A percentile compares a stretch with the other conserved stretches of the same genome.
These are phyloP conservation scores for Dryas drummondii DNA, from an alignment of 306 rosid genomes.

Conservation along the genomic window DNA sequence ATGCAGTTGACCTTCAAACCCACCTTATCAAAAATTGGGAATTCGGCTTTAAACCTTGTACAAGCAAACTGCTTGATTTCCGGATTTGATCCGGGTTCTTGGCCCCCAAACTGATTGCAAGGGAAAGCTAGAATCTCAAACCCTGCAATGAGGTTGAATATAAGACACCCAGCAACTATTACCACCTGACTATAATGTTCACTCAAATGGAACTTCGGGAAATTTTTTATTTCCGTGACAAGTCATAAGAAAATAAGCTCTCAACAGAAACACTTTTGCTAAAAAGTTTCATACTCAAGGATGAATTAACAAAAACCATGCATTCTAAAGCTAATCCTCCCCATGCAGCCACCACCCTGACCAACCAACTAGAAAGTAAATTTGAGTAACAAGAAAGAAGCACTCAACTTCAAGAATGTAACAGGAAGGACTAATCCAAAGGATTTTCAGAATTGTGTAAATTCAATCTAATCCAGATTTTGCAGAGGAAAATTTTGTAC, in stretches of 20 bases:
- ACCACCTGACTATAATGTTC: constrained; percentile 3
- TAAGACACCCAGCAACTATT: constrained; percentile 10
- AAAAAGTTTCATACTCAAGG: not conserved
- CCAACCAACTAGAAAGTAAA: constrained; percentile 1
- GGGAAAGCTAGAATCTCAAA: constrained; percentile 95
- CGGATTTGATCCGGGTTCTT: constrained; percentile 93
- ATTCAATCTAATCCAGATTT: not conserved
- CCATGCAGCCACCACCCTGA: not conserved
- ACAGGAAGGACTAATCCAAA: not conserved
- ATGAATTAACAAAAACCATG: not conserved
- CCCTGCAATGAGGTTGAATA: constrained; percentile 50
- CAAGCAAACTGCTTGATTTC: constrained; percentile 96
- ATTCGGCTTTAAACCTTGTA: constrained; percentile 91
- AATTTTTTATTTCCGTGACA: not conserved
- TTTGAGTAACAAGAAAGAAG: not conserved
- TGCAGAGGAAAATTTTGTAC: not conserved
- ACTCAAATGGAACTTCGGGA: not conserved
- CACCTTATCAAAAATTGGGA: constrained; percentile 96
- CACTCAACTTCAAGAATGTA: not conserved
- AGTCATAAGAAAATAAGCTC: not conserved
- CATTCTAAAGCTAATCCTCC: not conserved
- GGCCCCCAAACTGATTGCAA: constrained; percentile 97
- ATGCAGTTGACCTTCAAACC: constrained; percentile 8
- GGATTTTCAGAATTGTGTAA: not conserved
- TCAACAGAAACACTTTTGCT: not conserved